Evolutionary conservation across 2,329 filamentous ascomycete species (phyloP).

Genomic region (Aspergillus sergii): DNA sequence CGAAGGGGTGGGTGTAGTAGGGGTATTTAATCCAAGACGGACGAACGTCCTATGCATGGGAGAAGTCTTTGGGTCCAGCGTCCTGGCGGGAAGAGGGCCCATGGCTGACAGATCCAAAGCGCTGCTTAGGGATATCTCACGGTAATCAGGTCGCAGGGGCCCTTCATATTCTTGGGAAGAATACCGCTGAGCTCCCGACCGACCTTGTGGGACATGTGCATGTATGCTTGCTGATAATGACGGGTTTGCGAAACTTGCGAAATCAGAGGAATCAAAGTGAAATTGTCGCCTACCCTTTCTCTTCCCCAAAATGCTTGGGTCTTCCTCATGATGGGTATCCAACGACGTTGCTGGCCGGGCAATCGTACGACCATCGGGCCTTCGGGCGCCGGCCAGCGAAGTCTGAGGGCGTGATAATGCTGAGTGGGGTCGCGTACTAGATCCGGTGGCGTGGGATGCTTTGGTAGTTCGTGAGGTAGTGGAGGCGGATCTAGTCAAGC

Average conservation of each 20-base stretch:
- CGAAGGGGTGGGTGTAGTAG: slow-evolving; percentile 34
- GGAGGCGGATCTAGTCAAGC: slow-evolving; percentile 41
- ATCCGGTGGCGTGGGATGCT: slow-evolving; percentile 59
- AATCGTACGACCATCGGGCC: slow-evolving; percentile 47
- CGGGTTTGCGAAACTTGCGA: slow-evolving; percentile 18
- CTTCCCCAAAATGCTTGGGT: slow-evolving; percentile 44
- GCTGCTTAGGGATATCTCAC: slow-evolving; percentile 7
- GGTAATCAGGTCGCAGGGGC: neutral
- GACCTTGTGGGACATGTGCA: neutral
- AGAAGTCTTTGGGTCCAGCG: slow-evolving; percentile 15
- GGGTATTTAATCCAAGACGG: slow-evolving; percentile 20
- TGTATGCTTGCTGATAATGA: slow-evolving; percentile 14
- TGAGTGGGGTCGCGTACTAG: slow-evolving; percentile 52
- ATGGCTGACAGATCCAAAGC: slow-evolving; percentile 12
- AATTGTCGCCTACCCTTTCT: slow-evolving; percentile 55
- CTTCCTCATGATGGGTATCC: slow-evolving; percentile 44
- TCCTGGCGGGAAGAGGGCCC: slow-evolving; percentile 13
- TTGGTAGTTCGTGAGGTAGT: slow-evolving; percentile 49
- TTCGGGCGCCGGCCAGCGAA: slow-evolving; percentile 54
- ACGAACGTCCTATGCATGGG: slow-evolving; percentile 14
- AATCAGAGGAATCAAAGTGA: slow-evolving; percentile 33
- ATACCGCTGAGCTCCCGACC: neutral
- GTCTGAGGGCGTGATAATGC: slow-evolving; percentile 54
- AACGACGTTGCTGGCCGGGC: slow-evolving; percentile 47
- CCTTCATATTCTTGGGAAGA: slow-evolving; percentile 1